Base-by-base conservation (phyloP, 2,329 filamentous ascomycete species). In the Lachnellula suecica region DNA sequence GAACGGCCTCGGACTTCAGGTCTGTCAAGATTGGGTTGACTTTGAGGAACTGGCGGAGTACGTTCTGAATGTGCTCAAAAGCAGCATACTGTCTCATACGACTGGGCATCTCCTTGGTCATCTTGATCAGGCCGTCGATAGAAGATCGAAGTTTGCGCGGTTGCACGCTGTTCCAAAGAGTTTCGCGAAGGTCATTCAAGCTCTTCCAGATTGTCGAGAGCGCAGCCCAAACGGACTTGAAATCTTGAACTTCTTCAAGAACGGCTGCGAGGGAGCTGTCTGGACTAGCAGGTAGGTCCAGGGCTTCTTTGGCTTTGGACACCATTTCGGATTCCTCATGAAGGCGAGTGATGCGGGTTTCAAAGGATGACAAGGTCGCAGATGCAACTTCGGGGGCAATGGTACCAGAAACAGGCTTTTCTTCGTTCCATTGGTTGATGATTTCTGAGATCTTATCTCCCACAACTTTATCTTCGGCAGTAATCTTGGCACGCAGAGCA, bases 31-130 rank as follows among this genome's bases (percentile, higher is more conserved):
- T 79, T 10, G 87, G 79, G 66, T 97, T 99, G 62, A 96, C 91
- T 70, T 96, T 97, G 58, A 97, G 79, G 44, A 96, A 81, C 57
- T 92, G 87, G 41, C 91, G 88, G 37, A 99, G 82, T 25, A 95
- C 89, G 58, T 84, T 91, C 69, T 99, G 95, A 35, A 99, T 91
- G 66, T 99, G 93, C 71, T 99, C 95, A 68, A 99, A 99, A n/a
- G 95, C 95, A 62, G 95, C 93, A 70, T 99, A 99, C 67, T 99
- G 95, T 55, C 95, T 87, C 93, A 99, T 97, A 54, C 94, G 87
- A 71, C 91, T 96, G 0, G 95, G 94, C 94, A 99, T 97, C 58
- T 97, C 93, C 74, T 96, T 97, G 31, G 92, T 97, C 82, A 96
- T 96, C 76, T 96, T 96, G 70, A 97, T 90, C 48, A 97, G 81